phyloP scores from a whole-genome alignment of 257 asterid species.

The Rauvolfia tetraphylla region DNA sequence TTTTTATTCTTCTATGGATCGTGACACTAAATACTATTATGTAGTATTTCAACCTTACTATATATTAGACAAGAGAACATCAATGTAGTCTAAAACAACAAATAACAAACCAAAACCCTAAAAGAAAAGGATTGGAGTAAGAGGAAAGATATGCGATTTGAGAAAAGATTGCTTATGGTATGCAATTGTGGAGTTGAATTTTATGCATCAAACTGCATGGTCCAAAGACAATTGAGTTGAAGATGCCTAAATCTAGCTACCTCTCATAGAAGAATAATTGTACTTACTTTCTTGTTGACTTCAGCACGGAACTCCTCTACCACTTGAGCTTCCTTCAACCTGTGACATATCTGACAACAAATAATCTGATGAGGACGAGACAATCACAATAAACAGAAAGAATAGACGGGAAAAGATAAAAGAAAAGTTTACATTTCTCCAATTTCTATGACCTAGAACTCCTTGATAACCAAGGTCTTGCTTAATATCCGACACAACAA shows the following conservation, averaged over 20 bases:
- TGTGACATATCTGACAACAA: conserved; percentile 52
- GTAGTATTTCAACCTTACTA: neutral
- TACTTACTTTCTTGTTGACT: conserved; percentile 61
- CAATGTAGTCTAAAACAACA: neutral
- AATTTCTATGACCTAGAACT: conserved; percentile 59
- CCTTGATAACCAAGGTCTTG: conserved; percentile 71
- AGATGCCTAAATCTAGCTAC: neutral
- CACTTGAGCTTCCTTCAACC: conserved; percentile 69
- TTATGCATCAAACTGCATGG: neutral
- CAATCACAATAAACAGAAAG: neutral
- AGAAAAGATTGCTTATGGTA: neutral
- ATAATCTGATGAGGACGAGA: conserved; percentile 11
- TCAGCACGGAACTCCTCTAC: conserved; percentile 61
- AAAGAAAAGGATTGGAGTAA: neutral
- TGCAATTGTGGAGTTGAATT: neutral
- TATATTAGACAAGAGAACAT: neutral
- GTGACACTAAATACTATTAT: no score
- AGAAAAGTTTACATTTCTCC: conserved; percentile 62
- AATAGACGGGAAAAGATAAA: neutral
- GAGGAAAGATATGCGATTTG: neutral
- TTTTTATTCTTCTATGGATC: neutral
- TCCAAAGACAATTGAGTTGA: no score
- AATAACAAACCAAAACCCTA: no score
- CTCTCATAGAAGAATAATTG: neutral
- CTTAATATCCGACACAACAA: conserved; percentile 76